phyloP scores from a whole-genome alignment of 345 rosid genomes.

The Erodium maritimum region DNA sequence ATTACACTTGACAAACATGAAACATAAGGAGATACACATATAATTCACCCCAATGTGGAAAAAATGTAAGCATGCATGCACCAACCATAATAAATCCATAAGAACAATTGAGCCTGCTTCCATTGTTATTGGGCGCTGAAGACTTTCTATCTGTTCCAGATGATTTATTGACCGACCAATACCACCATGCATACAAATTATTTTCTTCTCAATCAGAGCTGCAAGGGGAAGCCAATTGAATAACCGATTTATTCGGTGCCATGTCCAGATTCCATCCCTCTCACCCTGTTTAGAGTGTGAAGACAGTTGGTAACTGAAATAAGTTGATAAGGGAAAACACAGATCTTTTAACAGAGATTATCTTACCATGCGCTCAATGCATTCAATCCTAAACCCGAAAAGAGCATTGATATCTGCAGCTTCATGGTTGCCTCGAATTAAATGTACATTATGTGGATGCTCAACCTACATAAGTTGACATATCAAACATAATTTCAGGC shows the following conservation, averaged over 20 bases:
- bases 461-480: slow-evolving; percentile 53
- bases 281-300: slow-evolving; percentile 62
- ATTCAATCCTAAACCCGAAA: slow-evolving; percentile 94
- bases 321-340: slow-evolving; percentile 9
- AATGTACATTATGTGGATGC: slow-evolving; percentile 73
- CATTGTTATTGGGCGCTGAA: slow-evolving; percentile 95
- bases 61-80: slow-evolving; percentile 5
- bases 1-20: no score
- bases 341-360: slow-evolving; percentile 11
- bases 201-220: slow-evolving; percentile 89
- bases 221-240: slow-evolving; percentile 98
- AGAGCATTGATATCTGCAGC: slow-evolving; percentile 99
- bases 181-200: slow-evolving; percentile 99
- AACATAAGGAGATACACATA: not conserved
- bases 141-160: slow-evolving; percentile 87
- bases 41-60: not conserved
- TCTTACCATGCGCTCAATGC: slow-evolving; percentile 95
- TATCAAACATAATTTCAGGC: slow-evolving; percentile 9
- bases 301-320: slow-evolving; percentile 15
- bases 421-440: slow-evolving; percentile 99
- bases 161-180: slow-evolving; percentile 97
- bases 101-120: slow-evolving; percentile 94
- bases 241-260: slow-evolving; percentile 95
- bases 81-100: slow-evolving; percentile 92
- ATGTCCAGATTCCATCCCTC: slow-evolving; percentile 97